Percentiles rank a stretch among this genome's conserved stretches.
Evolutionary conservation across 805 yeast genomes (phyloP).

Genomic region (Kodamaea fukazawae): DNA sequence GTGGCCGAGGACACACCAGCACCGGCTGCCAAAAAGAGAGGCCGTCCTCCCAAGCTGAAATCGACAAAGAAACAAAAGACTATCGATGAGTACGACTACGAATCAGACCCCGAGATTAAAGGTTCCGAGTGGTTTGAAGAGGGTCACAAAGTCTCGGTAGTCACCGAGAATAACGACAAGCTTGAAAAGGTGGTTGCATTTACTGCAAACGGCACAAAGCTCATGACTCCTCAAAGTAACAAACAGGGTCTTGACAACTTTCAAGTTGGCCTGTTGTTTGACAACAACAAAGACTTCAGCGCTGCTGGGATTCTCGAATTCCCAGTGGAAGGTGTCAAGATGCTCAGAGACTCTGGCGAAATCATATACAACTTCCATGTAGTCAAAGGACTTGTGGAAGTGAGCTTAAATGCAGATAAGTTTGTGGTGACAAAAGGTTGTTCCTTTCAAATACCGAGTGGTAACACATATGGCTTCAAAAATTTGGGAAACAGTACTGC

Average conservation of each 20-base stretch:
- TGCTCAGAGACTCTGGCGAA: constrained; percentile 58
- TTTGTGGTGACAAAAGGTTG: constrained; percentile 71
- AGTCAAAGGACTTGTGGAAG: constrained; percentile 66
- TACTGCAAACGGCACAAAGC: constrained; percentile 56
- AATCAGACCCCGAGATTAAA: constrained; percentile 37
- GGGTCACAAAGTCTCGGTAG: constrained; percentile 44
- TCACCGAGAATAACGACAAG: constrained; percentile 47
- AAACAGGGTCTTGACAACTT: constrained; percentile 47
- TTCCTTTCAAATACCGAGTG: constrained; percentile 77
- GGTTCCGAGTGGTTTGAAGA: constrained; percentile 54
- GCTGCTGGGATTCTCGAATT: constrained; percentile 74
- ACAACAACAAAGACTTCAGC: constrained; percentile 56
- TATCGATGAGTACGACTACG: constrained; percentile 25
- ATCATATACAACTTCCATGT: constrained; percentile 76
- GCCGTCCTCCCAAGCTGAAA: constrained; percentile 16
- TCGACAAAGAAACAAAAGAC: constrained; percentile 12
- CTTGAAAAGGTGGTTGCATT: constrained; percentile 55
- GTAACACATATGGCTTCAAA: constrained; percentile 65
- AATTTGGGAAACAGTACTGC: constrained; percentile 60
- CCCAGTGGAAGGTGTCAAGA: constrained; percentile 60
- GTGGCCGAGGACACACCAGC: constrained; percentile 4
- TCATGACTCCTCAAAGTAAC: constrained; percentile 9
- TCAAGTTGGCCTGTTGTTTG: constrained; percentile 62
- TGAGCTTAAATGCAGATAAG: constrained; percentile 53
- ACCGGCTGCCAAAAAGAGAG: constrained; percentile 12